phyloP scores from a whole-genome alignment of 345 rosid genomes.

The Xanthoceras sorbifolium region DNA sequence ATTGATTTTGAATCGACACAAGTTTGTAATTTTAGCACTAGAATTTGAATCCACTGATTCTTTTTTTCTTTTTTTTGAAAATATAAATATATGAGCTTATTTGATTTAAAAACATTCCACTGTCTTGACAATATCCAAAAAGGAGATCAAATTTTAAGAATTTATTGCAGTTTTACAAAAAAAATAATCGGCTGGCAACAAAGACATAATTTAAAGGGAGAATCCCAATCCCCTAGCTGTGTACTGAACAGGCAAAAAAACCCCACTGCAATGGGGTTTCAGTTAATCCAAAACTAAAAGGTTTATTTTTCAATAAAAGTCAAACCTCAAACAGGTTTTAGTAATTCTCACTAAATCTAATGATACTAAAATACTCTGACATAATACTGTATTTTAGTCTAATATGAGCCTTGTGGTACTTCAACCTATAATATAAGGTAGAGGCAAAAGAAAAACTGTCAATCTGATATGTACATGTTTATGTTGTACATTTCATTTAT shows the following conservation, averaged over 20 bases:
- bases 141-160: background rate
- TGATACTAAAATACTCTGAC: background rate
- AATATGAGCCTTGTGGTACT: background rate
- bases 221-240: background rate
- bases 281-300: background rate
- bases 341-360: background rate
- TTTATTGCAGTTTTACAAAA: background rate
- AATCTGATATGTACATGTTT: background rate
- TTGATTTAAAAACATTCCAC: background rate
- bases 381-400: background rate
- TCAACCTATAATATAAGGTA: background rate
- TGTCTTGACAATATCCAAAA: background rate
- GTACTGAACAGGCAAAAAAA: background rate
- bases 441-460: background rate
- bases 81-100: background rate
- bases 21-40: background rate
- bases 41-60: background rate
- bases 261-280: background rate
- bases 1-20: background rate
- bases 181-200: background rate
- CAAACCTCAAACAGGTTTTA: background rate
- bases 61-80: background rate
- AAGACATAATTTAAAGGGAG: background rate
- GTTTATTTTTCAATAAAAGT: background rate
- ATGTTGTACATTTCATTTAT: background rate